These are phyloP conservation scores for Yueomyces sp. DNA, from an alignment of 805 yeast species.

Conservation along the genomic window DNA sequence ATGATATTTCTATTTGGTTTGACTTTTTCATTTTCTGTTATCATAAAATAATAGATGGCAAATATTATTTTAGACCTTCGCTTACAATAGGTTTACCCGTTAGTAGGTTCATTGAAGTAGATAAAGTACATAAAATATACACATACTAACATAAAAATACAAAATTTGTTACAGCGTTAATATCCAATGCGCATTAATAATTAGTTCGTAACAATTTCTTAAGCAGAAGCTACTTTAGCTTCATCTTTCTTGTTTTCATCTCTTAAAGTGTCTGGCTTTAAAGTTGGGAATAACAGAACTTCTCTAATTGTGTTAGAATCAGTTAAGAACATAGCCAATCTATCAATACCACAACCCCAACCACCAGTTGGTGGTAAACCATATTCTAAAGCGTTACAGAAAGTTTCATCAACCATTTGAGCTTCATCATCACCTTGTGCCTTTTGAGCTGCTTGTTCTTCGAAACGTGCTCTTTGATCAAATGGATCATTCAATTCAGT, in stretches of 20 bases:
- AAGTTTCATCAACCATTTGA: constrained; percentile 88
- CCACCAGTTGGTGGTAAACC: constrained; percentile 99
- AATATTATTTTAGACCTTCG: too few species aligned
- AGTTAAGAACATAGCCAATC: constrained; percentile 95
- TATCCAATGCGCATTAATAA: not conserved
- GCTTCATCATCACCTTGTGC: constrained; percentile 99
- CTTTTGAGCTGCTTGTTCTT: constrained; percentile 98
- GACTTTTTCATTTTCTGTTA: too few species aligned
- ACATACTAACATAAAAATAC: too few species aligned
- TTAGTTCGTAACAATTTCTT: not conserved
- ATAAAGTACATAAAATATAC: too few species aligned
- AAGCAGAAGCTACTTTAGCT: not conserved
- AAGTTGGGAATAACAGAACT: constrained; percentile 94
- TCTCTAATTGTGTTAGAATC: constrained; percentile 95
- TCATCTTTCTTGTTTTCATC: constrained; percentile 20
- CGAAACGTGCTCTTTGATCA: constrained; percentile 94
- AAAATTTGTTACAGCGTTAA: too few species aligned
- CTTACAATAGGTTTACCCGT: too few species aligned
- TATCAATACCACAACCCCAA: constrained; percentile 99
- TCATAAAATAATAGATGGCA: too few species aligned
- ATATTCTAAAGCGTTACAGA: constrained; percentile 95
- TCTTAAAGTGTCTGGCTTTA: constrained; percentile 70
- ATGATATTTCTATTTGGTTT: too few species aligned
- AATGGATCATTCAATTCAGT: constrained; percentile 98
- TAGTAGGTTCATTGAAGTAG: too few species aligned